Conservation (phyloP, 148 eudicot species). For the Silene latifolia region DNA sequence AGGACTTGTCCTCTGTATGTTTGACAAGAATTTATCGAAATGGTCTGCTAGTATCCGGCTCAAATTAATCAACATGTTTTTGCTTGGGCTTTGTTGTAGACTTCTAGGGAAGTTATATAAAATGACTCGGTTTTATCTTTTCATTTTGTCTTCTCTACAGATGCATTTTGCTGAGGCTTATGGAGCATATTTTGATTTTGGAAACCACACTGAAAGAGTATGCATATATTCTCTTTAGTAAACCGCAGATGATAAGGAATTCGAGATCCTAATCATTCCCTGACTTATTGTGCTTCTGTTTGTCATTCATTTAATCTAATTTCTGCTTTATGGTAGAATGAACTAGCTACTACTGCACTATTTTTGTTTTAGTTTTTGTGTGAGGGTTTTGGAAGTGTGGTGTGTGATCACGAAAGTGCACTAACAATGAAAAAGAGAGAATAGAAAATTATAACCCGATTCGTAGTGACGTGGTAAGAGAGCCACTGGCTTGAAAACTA, state of each 20-base stretch:
- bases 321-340: background rate
- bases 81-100: background rate
- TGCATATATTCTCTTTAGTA: slow-evolving; percentile 11
- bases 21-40: background rate
- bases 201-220: slow-evolving; percentile 96
- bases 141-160: slow-evolving; percentile 35
- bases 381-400: too few relatives aligned
- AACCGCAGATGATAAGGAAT: background rate
- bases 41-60: background rate
- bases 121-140: background rate
- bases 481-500: too few relatives aligned
- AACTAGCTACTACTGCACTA: too few relatives aligned
- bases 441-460: too few relatives aligned
- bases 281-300: background rate
- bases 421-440: too few relatives aligned
- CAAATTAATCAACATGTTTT: background rate
- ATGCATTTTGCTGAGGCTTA: slow-evolving; percentile 74
- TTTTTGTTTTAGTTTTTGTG: too few relatives aligned
- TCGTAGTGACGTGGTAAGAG: too few relatives aligned
- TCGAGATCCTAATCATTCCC: background rate
- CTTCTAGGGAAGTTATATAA: background rate
- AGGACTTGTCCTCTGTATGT: background rate
- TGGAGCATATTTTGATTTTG: slow-evolving; percentile 93
- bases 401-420: too few relatives aligned
- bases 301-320: background rate